phyloP scores from a whole-genome alignment of 345 rosid genomes.

The Eucalyptus urophylla region DNA sequence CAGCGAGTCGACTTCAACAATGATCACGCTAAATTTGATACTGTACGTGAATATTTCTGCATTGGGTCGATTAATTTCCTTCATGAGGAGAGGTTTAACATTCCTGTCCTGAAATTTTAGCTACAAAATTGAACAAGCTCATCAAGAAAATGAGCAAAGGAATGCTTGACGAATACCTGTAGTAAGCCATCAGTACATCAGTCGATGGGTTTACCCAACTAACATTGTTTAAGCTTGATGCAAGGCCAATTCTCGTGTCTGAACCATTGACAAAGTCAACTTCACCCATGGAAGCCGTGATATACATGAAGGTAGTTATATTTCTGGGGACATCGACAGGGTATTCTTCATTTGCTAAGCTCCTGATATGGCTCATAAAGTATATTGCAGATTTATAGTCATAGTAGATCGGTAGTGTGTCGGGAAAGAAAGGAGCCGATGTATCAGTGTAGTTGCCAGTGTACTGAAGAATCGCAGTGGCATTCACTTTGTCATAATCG shows the following conservation, averaged over 20 bases:
- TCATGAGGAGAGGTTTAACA: neutral
- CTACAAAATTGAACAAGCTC: neutral
- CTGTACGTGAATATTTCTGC: neutral
- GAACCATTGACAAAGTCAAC: neutral
- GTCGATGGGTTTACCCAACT: neutral
- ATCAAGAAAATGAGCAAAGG: neutral
- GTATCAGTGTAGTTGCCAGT: neutral
- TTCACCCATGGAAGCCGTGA: neutral
- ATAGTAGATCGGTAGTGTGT: neutral
- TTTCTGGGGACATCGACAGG: conserved; percentile 1
- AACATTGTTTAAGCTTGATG: conserved; percentile 7
- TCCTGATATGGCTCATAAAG: neutral
- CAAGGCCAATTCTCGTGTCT: neutral
- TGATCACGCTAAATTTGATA: neutral
- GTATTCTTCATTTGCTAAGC: neutral
- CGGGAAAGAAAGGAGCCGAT: neutral
- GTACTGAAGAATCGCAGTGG: conserved; percentile 6
- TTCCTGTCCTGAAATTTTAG: neutral
- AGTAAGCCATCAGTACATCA: conserved; percentile 5
- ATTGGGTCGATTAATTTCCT: neutral
- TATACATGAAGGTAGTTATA: conserved; percentile 6
- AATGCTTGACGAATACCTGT: neutral
- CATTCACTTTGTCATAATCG: neutral
- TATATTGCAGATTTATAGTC: neutral
- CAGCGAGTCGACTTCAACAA: neutral